Evolutionary conservation across 2,329 filamentous ascomycete species (phyloP), one percentile per base, ranked within the genome.

Genomic region (Hymenoscyphus repandus): DNA sequence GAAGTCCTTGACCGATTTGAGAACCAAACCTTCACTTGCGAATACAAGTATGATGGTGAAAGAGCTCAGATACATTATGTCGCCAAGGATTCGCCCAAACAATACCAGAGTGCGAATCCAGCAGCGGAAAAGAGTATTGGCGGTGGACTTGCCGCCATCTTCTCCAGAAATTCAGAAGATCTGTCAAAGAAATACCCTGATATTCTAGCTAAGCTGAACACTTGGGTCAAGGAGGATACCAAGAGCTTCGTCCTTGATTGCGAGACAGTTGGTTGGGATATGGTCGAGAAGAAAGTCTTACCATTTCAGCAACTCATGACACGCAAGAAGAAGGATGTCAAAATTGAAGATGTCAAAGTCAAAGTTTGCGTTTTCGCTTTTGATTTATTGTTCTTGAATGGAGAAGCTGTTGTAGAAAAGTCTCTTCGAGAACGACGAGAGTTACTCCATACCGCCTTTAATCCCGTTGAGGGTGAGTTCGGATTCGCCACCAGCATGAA

Each of bases 231-330:
- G 66, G 74, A 83, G 2, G 89, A 85, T 30, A 96, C 93, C 10
- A 89, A 88, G 70, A 96, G 90, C 66, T 99, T 99, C 64, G 93
- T 99, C 12, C 75, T 99, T n/a, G 93, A 99, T 67, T 99, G 93
- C 66, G 93, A 99, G 73, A 96, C 92, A 1, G 93, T 97, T 11
- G 93, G 88, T 0, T 97, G 93, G 92, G 93, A 99, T 68, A 79
- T 89, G n/a, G 77, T 79, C 1, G 90, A 93, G 74, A 96, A 96
- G 77, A 96, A 96, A 69, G 89, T 99, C 12, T 70, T 99, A 36
- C 93, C 93, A 0, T 99, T 99, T 74, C 93, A 99, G 69, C 90
- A 96, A 66, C 79, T 99, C 40, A 97, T 97, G 93, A 97, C 93
- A 12, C 81, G 93, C 49, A 99, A 99, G 74, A 86, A 88, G 68